A percentile compares a stretch with the other conserved stretches of the same genome.
Evolutionary conservation across 2,329 filamentous ascomycete species (phyloP).

Genomic region (Phyllosticta citrichinensis): DNA sequence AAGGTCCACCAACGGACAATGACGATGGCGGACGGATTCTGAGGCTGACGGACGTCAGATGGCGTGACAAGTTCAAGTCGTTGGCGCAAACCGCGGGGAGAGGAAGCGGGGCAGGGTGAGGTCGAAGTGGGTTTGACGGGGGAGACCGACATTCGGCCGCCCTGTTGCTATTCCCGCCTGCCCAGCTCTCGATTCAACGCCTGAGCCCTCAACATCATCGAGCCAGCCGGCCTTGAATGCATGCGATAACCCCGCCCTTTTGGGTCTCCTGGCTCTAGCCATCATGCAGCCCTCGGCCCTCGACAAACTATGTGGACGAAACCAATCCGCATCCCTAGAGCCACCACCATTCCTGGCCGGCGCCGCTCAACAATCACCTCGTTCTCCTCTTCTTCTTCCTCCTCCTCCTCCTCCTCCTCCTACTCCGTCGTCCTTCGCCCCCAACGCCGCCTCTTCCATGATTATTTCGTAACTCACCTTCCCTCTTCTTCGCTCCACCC

Average conservation of each 20-base stretch:
- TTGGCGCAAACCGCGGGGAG: neutral
- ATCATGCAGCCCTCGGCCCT: slow-evolving; percentile 6
- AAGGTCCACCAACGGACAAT: neutral
- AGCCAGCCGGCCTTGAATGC: neutral
- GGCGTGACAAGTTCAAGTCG: neutral
- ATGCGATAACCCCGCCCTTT: slow-evolving; percentile 5
- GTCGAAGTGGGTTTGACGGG: neutral
- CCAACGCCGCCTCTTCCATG: slow-evolving; percentile 55
- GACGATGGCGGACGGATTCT: neutral
- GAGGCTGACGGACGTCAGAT: neutral
- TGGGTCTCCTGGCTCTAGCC: slow-evolving; percentile 8
- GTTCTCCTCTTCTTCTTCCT: neutral
- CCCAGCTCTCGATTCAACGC: neutral
- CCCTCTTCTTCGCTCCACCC: slow-evolving; percentile 89
- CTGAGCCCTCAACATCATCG: neutral
- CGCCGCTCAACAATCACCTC: neutral
- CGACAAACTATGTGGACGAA: slow-evolving; percentile 28
- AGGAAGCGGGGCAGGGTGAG: neutral
- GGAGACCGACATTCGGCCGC: neutral
- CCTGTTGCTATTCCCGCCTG: neutral
- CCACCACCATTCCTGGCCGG: slow-evolving; percentile 16
- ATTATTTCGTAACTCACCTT: slow-evolving; percentile 94
- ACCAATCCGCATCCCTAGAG: slow-evolving; percentile 19
- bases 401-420: neutral
- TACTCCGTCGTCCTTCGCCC: neutral